Evolutionary conservation across 768 basidiomycete species (phyloP), one percentile per base, ranked within the genome.

Genomic region (Kwoniella sp.): DNA sequence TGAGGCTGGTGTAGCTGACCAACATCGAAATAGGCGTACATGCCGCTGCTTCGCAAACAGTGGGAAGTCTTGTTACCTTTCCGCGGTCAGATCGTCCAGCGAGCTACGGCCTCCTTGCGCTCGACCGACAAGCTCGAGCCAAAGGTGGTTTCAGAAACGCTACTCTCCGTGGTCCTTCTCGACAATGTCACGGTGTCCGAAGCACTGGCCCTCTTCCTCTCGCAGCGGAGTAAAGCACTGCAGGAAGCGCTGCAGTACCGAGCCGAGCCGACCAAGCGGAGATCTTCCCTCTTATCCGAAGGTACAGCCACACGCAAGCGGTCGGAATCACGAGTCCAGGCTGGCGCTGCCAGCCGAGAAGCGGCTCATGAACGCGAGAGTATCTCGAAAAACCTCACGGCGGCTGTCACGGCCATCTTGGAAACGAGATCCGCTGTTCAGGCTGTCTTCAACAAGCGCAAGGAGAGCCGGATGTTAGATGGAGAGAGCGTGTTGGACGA

Each of bases 1-100:
- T 14, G 15, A 5, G 65, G 10, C 25, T 14, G 20, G 14, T 38
- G n/a, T n/a, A n/a, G n/a, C n/a, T n/a, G n/a, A n/a, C n/a, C n/a
- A n/a, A n/a, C n/a, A n/a, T n/a, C n/a, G n/a, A n/a, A 6, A 29
- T 40, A 91, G 89, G 82, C 82, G 40, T 88, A 91, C 73, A 86
- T 92, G 59, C 89, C 91, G 23, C 77, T 96, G 4, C 82, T 89
- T 3, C 86, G 89, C 60, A 84, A 89, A 29, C 92, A 96, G 74
- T 96, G 91, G 92, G 92, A 93, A 51, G 79, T 82, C 0, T 82
- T 96, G 7, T 82, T 84, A 4, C 88, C 87, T 59, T 89, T 93
- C 68, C 84, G 89, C 37, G 78, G 84, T 0, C 90, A 93, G 66
- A 92, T 96, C 57, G 81, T 87, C 19, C 87, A 91, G 61, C 85